Base-by-base conservation (phyloP, 169 alveolate genomes). In the Babesia bovis region DNA sequence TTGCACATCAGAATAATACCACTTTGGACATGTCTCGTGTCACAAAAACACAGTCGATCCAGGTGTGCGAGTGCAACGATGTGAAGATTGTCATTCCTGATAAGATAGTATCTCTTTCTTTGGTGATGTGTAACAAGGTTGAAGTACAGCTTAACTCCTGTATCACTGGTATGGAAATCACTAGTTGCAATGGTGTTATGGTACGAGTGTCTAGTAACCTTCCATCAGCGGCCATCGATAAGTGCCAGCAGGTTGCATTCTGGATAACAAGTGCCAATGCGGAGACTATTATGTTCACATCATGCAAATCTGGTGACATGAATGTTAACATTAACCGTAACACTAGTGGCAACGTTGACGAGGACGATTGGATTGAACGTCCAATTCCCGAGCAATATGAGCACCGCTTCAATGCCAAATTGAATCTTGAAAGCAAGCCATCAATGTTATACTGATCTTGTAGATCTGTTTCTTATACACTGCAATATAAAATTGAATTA, bases 251-350 rank as follows among this genome's bases (percentile, higher is more conserved):
- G 49, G 79, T 81, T 4, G 81, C 66, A 17, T 70, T 71, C 47
- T 81, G 84, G 83, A 71, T 81, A 28, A 45, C 72, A 36, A 65
- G 41, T 38, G 79, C 45, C 41, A 70, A 69, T 55, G 88, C 88
- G 28, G 66, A 65, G 28, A 63, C 38, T 25, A 69, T 81, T n/a
- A 61, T 70, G 84, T 70, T 81, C 73, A 70, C 83, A 23, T 56
- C 84, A 17, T 69, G 84, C 84, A 81, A 81, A 26, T 81, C 88
- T 25, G 88, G 88, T 26, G 88, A 81, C 41, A 69, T 81, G 84
- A 81, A 81, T 40, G 83, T 81, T 36, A 71, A 70, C 74, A 60
- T 81, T 10, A 81, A 71, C 81, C 69, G 67, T 53, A 78, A 78
- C 65, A 52, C 73, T 19, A 67, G 60, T 35, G 87, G 77, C 38